These are phyloP conservation scores for Cyclostephanos tholiformis DNA, from an alignment of 108 stramenopile species.

Conservation along the genomic window DNA sequence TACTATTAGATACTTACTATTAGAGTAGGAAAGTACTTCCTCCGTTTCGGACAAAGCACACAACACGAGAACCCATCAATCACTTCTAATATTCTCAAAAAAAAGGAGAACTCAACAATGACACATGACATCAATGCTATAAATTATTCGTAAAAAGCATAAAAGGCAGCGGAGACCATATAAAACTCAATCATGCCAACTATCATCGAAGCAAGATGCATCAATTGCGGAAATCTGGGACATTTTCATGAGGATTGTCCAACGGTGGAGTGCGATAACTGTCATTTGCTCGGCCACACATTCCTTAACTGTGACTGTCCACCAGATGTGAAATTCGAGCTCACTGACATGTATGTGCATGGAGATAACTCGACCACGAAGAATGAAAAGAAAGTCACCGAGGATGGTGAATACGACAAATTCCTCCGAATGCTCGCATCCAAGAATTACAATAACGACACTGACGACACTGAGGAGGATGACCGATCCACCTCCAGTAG, in stretches of 20 bases:
- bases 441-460: neutral
- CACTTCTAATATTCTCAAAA: too few relatives aligned
- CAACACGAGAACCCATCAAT: too few relatives aligned
- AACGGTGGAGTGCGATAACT: slow-evolving; percentile 16
- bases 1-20: too few relatives aligned
- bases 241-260: slow-evolving; percentile 20
- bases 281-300: slow-evolving; percentile 16
- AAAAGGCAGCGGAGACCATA: neutral
- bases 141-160: neutral
- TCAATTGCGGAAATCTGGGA: slow-evolving; percentile 28
- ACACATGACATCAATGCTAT: neutral
- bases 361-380: neutral
- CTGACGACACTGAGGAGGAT: neutral
- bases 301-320: slow-evolving; percentile 7
- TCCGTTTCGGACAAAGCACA: too few relatives aligned
- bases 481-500: slow-evolving; percentile 1
- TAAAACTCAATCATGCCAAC: slow-evolving; percentile 38
- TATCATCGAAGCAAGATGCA: slow-evolving; percentile 33
- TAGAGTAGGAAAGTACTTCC: too few relatives aligned
- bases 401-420: neutral
- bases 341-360: neutral
- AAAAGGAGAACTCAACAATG: neutral
- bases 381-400: neutral
- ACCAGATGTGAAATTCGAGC: slow-evolving; percentile 13
- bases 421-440: neutral